A percentile compares a stretch with the other conserved stretches of the same genome.
Conservation (phyloP, 2,329 filamentous ascomycete species). For the Penicillium brasilianum region DNA sequence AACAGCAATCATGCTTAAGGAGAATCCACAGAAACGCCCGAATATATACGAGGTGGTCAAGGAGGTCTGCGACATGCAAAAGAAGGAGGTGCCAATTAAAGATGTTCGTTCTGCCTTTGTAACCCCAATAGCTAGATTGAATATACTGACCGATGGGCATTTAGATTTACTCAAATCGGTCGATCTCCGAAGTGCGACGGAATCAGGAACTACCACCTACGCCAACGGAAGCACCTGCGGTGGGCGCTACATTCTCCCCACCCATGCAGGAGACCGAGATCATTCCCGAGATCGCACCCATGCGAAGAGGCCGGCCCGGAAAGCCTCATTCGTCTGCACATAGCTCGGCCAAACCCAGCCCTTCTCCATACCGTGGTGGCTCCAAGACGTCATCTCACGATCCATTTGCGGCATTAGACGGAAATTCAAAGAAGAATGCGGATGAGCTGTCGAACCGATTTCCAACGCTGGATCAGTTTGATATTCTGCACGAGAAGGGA, state of each 20-base stretch:
- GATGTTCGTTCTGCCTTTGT: constrained; percentile 67
- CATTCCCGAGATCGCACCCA: constrained; percentile 89
- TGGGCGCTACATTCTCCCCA: constrained; percentile 83
- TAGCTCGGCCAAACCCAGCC: constrained; percentile 61
- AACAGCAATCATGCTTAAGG: constrained; percentile 84
- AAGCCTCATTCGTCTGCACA: constrained; percentile 52
- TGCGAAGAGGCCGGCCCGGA: constrained; percentile 82
- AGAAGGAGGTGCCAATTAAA: constrained; percentile 81
- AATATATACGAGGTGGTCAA: constrained; percentile 93
- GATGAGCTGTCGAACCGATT: constrained; percentile 88
- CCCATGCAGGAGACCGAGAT: constrained; percentile 70
- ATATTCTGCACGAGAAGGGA: constrained; percentile 82
- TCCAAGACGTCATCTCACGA: constrained; percentile 64
- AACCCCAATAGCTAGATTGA: background rate
- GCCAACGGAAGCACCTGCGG: constrained; percentile 63
- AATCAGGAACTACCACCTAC: constrained; percentile 65
- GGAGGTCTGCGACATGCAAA: constrained; percentile 87
- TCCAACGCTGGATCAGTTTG: constrained; percentile 90
- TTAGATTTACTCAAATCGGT: constrained; percentile 72
- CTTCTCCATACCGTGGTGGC: constrained; percentile 69
- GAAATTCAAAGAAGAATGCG: constrained; percentile 61
- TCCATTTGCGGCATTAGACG: constrained; percentile 89
- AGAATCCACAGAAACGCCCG: constrained; percentile 77
- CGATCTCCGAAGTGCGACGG: constrained; percentile 67
- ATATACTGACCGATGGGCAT: constrained; percentile 17